Conservation (phyloP, 805 yeast species). For the Saccharomycopsis babjevae region DNA sequence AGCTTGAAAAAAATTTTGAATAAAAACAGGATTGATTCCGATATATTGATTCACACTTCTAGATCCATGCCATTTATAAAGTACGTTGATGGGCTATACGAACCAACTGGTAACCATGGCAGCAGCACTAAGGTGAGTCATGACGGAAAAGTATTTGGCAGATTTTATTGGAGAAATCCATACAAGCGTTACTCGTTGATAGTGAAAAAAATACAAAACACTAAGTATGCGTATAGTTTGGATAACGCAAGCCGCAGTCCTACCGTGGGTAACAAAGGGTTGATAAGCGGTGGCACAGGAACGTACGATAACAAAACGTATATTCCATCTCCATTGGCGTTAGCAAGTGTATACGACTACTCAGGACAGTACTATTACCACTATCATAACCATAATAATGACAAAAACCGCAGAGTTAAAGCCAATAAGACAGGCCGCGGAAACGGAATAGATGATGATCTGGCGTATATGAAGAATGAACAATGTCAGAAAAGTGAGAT, state of each 20-base stretch:
- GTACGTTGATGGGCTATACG: neutral
- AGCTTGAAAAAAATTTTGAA: neutral
- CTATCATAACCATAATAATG: neutral
- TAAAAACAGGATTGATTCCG: neutral
- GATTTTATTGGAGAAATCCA: conserved; percentile 27
- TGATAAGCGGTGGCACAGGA: neutral
- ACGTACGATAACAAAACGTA: neutral
- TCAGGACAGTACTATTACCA: neutral
- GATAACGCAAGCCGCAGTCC: neutral
- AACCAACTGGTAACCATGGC: neutral
- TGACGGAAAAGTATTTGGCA: conserved; percentile 22
- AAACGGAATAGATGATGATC: neutral
- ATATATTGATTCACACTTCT: neutral
- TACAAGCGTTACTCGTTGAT: conserved; percentile 19
- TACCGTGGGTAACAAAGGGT: neutral
- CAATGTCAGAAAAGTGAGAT: neutral
- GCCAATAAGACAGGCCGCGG: neutral
- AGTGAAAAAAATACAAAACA: neutral
- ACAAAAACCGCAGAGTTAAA: neutral
- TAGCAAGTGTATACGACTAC: neutral
- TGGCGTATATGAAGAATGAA: neutral
- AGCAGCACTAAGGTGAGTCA: neutral
- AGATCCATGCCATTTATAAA: neutral
- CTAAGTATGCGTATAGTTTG: neutral
- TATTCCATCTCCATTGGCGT: neutral